Conservation (phyloP, 805 yeast species). For the Wickerhamomyces ciferrii region DNA sequence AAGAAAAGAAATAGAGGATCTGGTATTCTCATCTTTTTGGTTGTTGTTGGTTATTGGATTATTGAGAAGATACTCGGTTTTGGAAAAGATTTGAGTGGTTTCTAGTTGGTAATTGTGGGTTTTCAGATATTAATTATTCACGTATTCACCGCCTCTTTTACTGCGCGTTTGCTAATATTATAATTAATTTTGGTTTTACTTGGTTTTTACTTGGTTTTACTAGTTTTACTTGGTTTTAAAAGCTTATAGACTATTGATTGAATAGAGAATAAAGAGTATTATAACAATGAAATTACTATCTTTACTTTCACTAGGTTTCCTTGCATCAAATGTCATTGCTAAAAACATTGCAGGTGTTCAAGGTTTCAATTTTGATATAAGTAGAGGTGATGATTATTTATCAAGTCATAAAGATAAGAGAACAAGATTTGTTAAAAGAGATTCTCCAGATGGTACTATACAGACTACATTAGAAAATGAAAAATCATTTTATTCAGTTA, state of each 20-base stretch:
- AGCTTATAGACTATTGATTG: too few species aligned
- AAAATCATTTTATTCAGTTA: conserved; percentile 39
- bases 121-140: too few species aligned
- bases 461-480: conserved; percentile 32
- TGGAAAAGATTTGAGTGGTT: too few species aligned
- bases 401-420: not conserved
- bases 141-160: not conserved
- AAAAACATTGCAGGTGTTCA: conserved; percentile 3
- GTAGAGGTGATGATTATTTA: conserved; percentile 2
- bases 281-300: not conserved
- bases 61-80: too few species aligned
- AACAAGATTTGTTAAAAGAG: conserved; percentile 16
- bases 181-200: not conserved
- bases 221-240: too few species aligned
- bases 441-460: conserved; percentile 21
- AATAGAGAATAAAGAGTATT: too few species aligned
- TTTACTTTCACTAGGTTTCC: not conserved
- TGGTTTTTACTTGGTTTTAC: not conserved
- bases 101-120: too few species aligned
- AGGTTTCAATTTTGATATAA: conserved; percentile 1
- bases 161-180: not conserved
- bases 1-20: too few species aligned
- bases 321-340: not conserved
- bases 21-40: too few species aligned
- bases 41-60: too few species aligned